Evolutionary conservation across 345 rosid genomes (phyloP).

Genomic region (Dipteronia sinensis): DNA sequence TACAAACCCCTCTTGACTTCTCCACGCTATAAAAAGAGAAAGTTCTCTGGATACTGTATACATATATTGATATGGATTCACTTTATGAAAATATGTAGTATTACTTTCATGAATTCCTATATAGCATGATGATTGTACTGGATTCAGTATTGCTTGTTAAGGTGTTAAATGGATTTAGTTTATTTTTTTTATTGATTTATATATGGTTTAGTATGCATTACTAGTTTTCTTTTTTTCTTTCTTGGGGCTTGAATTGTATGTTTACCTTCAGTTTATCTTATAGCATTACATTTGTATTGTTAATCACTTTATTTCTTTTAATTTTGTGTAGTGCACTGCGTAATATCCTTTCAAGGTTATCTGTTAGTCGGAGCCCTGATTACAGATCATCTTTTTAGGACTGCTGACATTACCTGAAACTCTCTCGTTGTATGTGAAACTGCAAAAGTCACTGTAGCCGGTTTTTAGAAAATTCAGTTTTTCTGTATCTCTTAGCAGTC

Average conservation of each 20-base stretch:
- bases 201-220: background rate
- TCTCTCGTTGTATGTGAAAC: conserved; percentile 8
- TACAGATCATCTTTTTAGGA: background rate
- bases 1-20: background rate
- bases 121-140: background rate
- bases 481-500: conserved; percentile 4
- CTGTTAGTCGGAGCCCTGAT: background rate
- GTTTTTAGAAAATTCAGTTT: conserved; percentile 1
- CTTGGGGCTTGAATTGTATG: background rate
- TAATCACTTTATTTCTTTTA: background rate
- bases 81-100: background rate
- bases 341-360: background rate
- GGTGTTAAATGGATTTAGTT: conserved; percentile 6
- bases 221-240: background rate
- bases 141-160: background rate
- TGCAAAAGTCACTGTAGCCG: background rate
- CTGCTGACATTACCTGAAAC: background rate
- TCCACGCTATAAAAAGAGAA: background rate
- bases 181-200: background rate
- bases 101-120: no score
- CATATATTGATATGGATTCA: background rate
- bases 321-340: background rate
- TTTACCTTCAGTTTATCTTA: background rate
- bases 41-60: background rate
- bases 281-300: background rate